Percentiles rank a stretch among this genome's conserved stretches.
Conservation (phyloP, 495 filamentous ascomycete genomes). For the Aspergillus biplanus region DNA sequence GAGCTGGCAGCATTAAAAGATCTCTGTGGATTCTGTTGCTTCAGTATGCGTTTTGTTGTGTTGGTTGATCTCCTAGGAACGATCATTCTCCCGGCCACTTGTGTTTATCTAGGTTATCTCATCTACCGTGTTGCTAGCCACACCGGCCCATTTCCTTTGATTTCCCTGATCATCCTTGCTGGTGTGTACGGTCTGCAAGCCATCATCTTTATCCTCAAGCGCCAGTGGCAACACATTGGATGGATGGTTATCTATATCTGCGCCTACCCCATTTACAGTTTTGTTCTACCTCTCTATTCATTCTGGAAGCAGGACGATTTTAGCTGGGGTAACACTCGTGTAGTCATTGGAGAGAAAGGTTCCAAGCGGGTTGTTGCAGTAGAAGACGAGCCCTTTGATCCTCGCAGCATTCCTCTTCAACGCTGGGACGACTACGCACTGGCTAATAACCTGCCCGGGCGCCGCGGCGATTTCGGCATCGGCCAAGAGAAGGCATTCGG, state of each 20-base stretch:
- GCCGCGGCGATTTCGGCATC: slow-evolving; percentile 64
- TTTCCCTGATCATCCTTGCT: slow-evolving; percentile 86
- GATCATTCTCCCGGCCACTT: slow-evolving; percentile 89
- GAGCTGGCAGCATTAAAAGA: slow-evolving; percentile 87
- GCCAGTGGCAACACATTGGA: slow-evolving; percentile 96
- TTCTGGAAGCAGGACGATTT: slow-evolving; percentile 99
- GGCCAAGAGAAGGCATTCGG: slow-evolving; percentile 66
- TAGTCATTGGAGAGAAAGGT: slow-evolving; percentile 93
- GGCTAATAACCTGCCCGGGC: slow-evolving; percentile 87
- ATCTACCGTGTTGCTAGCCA: slow-evolving; percentile 76
- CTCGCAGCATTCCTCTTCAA: slow-evolving; percentile 89
- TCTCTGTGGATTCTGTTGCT: slow-evolving; percentile 98
- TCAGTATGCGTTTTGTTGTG: slow-evolving; percentile 97
- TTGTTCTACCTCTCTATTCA: slow-evolving; percentile 90
- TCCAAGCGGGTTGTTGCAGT: slow-evolving; percentile 85
- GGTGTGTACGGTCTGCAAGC: slow-evolving; percentile 95
- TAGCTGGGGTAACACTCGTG: slow-evolving; percentile 95
- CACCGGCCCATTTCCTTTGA: slow-evolving; percentile 77
- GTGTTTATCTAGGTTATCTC: slow-evolving; percentile 86
- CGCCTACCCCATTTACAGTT: slow-evolving; percentile 91
- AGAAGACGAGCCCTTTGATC: slow-evolving; percentile 87
- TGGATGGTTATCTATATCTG: slow-evolving; percentile 99
- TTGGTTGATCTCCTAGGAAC: slow-evolving; percentile 95
- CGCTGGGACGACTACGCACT: slow-evolving; percentile 97
- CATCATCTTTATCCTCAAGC: slow-evolving; percentile 91